Evolutionary conservation across 1,284 basidiomycete genomes (phyloP), one percentile per base, ranked within the genome.

Genomic region (Rhodotorula sp.): DNA sequence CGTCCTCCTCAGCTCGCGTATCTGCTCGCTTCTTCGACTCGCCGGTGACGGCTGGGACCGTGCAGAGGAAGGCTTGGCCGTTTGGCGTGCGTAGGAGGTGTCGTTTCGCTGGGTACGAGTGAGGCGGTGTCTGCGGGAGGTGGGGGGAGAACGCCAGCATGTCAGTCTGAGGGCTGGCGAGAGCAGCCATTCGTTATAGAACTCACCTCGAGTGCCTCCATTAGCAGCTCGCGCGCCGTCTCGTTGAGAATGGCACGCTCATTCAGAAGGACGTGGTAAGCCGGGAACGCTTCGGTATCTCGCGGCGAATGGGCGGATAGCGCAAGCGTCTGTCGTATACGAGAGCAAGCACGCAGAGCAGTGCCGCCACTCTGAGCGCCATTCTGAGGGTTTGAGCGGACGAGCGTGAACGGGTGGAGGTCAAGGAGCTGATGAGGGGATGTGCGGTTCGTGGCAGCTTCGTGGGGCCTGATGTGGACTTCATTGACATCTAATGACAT

Each of bases 1-100:
- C 40, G 31, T 72, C 69, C 44, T 59, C 31, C 26, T 69, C 62
- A 6, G 52, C 62, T 31, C 53, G 54, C 18, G 48, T 26, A 18
- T 47, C 56, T 5, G 52, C 57, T 20, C 31, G 37, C 31, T 40
- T 54, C 24, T 46, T 51, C 15, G 48, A 48, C 10, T 55, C 58
- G 50, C 59, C 62, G 30, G 47, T 55, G 15, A 60, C 65, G 30
- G 67, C 48, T 15, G 76, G 75, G 0, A 77, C 73, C 3, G 66
- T 69, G 55, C 77, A 77, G 30, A 77, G 66, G 67, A 77, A 77
- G 6, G 64, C 76, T 53, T 77, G 76, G 4, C 76, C 76, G 22
- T 60, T 60, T 2, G 64, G 64, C 2, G 71, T 67, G 13, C 73
- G 68, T 0, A 75, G 48, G 48, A 75, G 44, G 50, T 75, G 73